Evolutionary conservation across 805 yeast species (phyloP).

Genomic region (Ogataea naganishii): DNA sequence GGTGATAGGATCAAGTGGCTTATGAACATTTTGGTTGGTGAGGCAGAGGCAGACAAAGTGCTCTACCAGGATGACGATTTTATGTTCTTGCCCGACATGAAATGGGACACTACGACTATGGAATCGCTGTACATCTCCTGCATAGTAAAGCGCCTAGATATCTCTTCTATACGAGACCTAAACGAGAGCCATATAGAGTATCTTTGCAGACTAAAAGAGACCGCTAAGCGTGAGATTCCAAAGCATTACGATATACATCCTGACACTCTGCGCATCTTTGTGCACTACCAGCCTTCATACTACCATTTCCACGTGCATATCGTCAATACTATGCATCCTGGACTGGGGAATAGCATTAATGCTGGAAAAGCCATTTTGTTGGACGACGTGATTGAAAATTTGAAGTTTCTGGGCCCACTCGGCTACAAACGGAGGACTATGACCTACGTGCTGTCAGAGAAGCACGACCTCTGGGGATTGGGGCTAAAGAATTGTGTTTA

Average conservation of each 20-base stretch:
- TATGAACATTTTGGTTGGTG: slow-evolving; percentile 67
- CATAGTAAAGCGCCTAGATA: slow-evolving; percentile 60
- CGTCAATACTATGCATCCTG: slow-evolving; percentile 63
- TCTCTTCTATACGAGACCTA: slow-evolving; percentile 71
- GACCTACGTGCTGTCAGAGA: slow-evolving; percentile 64
- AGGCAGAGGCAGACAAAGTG: slow-evolving; percentile 80
- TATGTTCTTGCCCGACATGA: slow-evolving; percentile 86
- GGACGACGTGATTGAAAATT: slow-evolving; percentile 72
- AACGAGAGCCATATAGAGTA: slow-evolving; percentile 48
- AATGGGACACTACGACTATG: slow-evolving; percentile 77
- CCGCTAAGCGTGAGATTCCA: slow-evolving; percentile 40
- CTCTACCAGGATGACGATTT: slow-evolving; percentile 61
- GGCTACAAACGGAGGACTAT: slow-evolving; percentile 55
- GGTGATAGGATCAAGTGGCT: slow-evolving; percentile 89
- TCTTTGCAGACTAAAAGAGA: slow-evolving; percentile 37
- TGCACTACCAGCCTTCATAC: slow-evolving; percentile 94
- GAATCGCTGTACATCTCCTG: slow-evolving; percentile 71
- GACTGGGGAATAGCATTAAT: slow-evolving; percentile 57
- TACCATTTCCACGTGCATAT: slow-evolving; percentile 93
- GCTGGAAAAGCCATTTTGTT: slow-evolving; percentile 77
- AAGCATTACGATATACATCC: slow-evolving; percentile 33
- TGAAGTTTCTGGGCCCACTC: slow-evolving; percentile 41
- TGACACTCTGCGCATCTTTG: slow-evolving; percentile 63
- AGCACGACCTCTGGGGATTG: slow-evolving; percentile 61
- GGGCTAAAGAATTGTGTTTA: slow-evolving; percentile 14